Evolutionary conservation across 2,329 filamentous ascomycete species (phyloP).

Genomic region (Venturia aucupariae): DNA sequence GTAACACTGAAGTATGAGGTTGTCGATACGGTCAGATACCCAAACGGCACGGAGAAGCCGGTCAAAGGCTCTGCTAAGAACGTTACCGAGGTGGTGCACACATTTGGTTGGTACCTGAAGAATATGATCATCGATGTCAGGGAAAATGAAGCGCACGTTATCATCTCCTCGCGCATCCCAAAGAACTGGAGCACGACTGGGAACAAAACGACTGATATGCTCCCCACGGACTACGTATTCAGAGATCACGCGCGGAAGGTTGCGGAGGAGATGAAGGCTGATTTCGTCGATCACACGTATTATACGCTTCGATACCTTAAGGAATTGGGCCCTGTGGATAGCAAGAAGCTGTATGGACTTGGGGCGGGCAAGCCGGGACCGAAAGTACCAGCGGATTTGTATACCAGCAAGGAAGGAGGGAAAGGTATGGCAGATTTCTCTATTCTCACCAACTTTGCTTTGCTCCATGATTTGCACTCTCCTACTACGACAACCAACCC

Average conservation of each 20-base stretch:
- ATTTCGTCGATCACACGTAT: slow-evolving; percentile 2
- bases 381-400: not conserved
- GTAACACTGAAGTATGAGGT: not conserved
- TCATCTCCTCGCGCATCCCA: slow-evolving; percentile 3
- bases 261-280: not conserved
- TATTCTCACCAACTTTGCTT: not conserved
- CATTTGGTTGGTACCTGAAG: slow-evolving; percentile 9
- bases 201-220: not conserved
- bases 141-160: not conserved
- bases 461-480: not conserved
- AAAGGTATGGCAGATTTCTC: not conserved
- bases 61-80: not conserved
- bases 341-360: not conserved
- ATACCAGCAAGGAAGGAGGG: not conserved
- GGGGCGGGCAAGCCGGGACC: not conserved
- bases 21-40: not conserved
- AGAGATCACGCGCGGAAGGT: not conserved
- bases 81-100: not conserved
- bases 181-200: not conserved
- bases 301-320: not conserved
- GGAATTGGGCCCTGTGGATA: not conserved
- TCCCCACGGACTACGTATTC: not conserved
- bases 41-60: not conserved
- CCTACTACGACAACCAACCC: too few relatives aligned
- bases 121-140: slow-evolving; percentile 1